A percentile compares a stretch with the other conserved stretches of the same genome.
Evolutionary conservation across 352 stramenopile species (phyloP).

Genomic region (Globisporangium okanoganense): DNA sequence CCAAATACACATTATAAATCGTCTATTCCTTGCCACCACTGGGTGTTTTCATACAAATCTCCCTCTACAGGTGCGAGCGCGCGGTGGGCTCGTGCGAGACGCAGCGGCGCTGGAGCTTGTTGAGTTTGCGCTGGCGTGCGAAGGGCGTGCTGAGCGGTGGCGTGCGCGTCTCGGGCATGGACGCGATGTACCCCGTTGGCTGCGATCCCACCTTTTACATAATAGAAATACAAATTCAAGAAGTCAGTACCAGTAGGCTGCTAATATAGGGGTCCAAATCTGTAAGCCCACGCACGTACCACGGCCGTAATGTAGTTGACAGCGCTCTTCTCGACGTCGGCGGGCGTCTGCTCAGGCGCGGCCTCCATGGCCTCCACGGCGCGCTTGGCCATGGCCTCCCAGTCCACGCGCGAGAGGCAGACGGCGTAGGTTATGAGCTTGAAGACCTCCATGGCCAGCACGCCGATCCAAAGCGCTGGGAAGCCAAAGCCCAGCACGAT

Average conservation of each 20-base stretch:
- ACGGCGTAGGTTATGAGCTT: constrained; percentile 51
- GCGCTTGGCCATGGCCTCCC: constrained; percentile 38
- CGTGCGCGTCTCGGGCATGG: constrained; percentile 36
- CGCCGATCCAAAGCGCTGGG: constrained; percentile 53
- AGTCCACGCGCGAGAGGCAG: constrained; percentile 40
- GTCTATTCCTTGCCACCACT: too few relatives aligned
- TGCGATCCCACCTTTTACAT: constrained; percentile 39
- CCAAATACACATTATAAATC: constrained; percentile 22
- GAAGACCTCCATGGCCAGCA: constrained; percentile 63
- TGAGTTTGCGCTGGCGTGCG: constrained; percentile 27
- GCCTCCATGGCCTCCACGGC: constrained; percentile 45
- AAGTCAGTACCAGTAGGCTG: background rate
- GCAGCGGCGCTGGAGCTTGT: constrained; percentile 23
- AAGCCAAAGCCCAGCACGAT: constrained; percentile 56
- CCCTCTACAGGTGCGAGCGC: background rate
- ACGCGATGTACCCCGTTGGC: constrained; percentile 44
- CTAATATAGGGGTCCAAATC: background rate
- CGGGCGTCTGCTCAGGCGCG: constrained; percentile 25
- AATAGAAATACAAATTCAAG: background rate
- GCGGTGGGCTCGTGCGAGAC: constrained; percentile 16
- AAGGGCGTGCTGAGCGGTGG: constrained; percentile 39
- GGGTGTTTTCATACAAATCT: too few relatives aligned
- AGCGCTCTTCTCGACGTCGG: constrained; percentile 41
- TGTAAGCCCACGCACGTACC: background rate
- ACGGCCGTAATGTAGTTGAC: constrained; percentile 64